Evolutionary conservation across 1,284 basidiomycete species (phyloP), one percentile per base, ranked within the genome.

Genomic region (Cutaneotrichosporon mucoides): DNA sequence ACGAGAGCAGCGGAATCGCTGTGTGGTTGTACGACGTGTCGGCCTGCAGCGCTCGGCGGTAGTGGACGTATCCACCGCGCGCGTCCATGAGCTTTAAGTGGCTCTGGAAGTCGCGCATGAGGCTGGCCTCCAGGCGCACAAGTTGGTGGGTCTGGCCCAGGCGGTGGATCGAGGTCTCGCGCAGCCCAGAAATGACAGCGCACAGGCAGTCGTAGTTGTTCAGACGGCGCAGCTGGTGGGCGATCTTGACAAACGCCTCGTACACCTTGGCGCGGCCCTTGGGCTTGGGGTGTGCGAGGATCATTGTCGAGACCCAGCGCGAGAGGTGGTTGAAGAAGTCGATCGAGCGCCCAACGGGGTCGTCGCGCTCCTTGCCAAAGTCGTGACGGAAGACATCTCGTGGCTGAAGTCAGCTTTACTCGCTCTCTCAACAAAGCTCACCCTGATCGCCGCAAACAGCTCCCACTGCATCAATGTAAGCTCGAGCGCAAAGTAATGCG

Each of bases 191-290:
- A 9, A 77, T 71, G 43, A 78, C 62, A 8, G 77, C 75, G 54
- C 73, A 75, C 0, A 77, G 67, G 6, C 72, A 69, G 52, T 76
- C 74, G 64, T 79, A 79, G 62, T 79, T 78, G 66, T 76, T 75
- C 40, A 77, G 53, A n/a, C 69, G 69, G 12, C 76, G 76, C 0
- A 79, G 70, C 43, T 77, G 73, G 44, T 73, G 71, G 3, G 71
- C 65, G 35, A 79, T 71, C 34, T 64, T 55, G 44, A 76, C 69
- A 58, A 79, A 76, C 8, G 67, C 64, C 56, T 79, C 77, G 60
- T 73, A 77, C n/a, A 75, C 65, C 44, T 66, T 66, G 1, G 75
- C 76, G 2, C 77, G 74, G 53, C 71, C 62, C 59, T 78, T 77
- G 35, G 76, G 60, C 56, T 77, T 77, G 3, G 69, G 67, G 38